Conservation (phyloP, 352 stramenopile genomes). For the Phytophthora lateralis region DNA sequence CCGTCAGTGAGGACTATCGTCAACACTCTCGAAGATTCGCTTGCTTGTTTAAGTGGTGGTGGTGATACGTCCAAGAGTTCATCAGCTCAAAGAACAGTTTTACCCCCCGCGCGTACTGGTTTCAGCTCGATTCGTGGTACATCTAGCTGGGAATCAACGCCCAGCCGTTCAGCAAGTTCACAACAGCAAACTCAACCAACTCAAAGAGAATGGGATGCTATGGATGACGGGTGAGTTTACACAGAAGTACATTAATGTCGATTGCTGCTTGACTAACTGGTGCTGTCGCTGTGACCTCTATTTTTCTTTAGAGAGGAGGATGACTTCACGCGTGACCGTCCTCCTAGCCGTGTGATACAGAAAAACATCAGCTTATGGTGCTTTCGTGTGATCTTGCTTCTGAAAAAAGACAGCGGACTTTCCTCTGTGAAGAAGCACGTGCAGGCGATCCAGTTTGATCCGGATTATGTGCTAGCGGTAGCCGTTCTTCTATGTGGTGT, state of each 20-base stretch:
- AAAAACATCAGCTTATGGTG: slow-evolving; percentile 69
- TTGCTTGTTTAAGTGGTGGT: slow-evolving; percentile 25
- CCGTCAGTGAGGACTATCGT: slow-evolving; percentile 60
- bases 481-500: slow-evolving; percentile 68
- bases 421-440: slow-evolving; percentile 58
- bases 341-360: slow-evolving; percentile 29
- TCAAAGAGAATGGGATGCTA: slow-evolving; percentile 38
- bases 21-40: slow-evolving; percentile 41
- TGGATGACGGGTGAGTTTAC: slow-evolving; percentile 47
- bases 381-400: slow-evolving; percentile 69
- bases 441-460: slow-evolving; percentile 50
- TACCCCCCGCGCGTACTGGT: slow-evolving; percentile 18
- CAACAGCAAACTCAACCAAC: slow-evolving; percentile 17
- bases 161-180: slow-evolving; percentile 5
- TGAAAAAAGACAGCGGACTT: slow-evolving; percentile 81
- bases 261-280: neutral
- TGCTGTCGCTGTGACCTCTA: slow-evolving; percentile 6
- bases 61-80: slow-evolving; percentile 6
- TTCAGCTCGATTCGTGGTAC: slow-evolving; percentile 22
- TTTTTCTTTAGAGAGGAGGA: slow-evolving; percentile 29
- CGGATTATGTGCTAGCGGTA: slow-evolving; percentile 71
- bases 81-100: neutral
- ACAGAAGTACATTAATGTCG: neutral
- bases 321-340: slow-evolving; percentile 32
- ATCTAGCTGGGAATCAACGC: slow-evolving; percentile 30